These are phyloP conservation scores for Peronospora destructor DNA, from an alignment of 352 stramenopile genomes.

Conservation along the genomic window DNA sequence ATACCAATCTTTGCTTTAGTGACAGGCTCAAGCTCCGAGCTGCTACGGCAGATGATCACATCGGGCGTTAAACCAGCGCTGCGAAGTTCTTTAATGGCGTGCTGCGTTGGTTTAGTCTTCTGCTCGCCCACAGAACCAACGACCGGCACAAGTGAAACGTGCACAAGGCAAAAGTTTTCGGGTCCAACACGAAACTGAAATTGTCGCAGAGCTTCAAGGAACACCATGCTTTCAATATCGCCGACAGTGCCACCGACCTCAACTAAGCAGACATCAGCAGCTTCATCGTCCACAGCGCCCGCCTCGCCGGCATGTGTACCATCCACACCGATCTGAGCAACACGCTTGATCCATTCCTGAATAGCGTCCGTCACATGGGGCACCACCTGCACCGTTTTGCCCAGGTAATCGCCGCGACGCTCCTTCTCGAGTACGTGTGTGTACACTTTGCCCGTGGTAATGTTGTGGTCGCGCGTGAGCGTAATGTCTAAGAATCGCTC, in stretches of 20 bases:
- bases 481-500: slow-evolving; percentile 96
- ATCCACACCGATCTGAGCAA: slow-evolving; percentile 93
- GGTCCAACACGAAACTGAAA: slow-evolving; percentile 97
- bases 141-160: slow-evolving; percentile 98
- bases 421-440: slow-evolving; percentile 94
- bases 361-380: slow-evolving; percentile 93
- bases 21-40: slow-evolving; percentile 86
- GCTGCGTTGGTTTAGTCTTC: slow-evolving; percentile 99
- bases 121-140: slow-evolving; percentile 98
- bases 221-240: slow-evolving; percentile 99
- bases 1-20: slow-evolving; percentile 96
- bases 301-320: slow-evolving; percentile 40
- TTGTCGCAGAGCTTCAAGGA: slow-evolving; percentile 98
- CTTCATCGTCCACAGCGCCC: slow-evolving; percentile 25
- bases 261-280: slow-evolving; percentile 97
- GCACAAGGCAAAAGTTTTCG: slow-evolving; percentile 98
- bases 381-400: slow-evolving; percentile 98
- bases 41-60: slow-evolving; percentile 95
- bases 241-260: slow-evolving; percentile 99
- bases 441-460: slow-evolving; percentile 99
- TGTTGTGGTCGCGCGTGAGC: slow-evolving; percentile 97
- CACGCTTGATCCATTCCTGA: slow-evolving; percentile 97
- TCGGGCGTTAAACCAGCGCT: slow-evolving; percentile 93
- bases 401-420: slow-evolving; percentile 94
- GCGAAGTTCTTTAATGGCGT: slow-evolving; percentile 97